Evolutionary conservation across 2,329 filamentous ascomycete species (phyloP), one percentile per base, ranked within the genome.

Genomic region (Saccharata proteae): DNA sequence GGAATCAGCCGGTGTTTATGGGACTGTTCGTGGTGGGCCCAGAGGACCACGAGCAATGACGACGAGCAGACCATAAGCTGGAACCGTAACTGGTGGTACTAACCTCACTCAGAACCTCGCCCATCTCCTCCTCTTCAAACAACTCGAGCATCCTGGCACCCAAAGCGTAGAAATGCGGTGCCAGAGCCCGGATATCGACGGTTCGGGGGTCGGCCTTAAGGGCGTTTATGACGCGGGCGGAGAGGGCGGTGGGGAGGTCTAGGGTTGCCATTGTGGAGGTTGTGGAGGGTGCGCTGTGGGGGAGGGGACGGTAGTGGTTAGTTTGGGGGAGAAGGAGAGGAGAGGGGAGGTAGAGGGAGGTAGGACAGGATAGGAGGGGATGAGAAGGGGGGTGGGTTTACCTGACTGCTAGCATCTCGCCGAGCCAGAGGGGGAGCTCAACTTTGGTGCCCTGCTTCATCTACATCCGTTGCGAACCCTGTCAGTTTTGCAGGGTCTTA

Each of bases 361-460:
- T 4, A 5, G 19, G 14, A 14, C 12, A 6, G 11, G 22, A 9
- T 27, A 10, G 12, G 16, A 19, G 25, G 15, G 15, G 11, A 14
- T 13, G 13, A 29, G 10, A 12, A 15, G 12, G 16, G 7, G 16
- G 34, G 8, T 17, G 28, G 30, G 22, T 47, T 43, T 54, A 67
- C 64, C 62, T 76, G 26, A 92, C 71, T 17, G 83, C 82, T 31
- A 98, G 80, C 71, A 94, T 88, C 56, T 93, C 83, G 43, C 80
- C 85, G 9, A 98, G 75, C 90, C 90, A 98, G 42, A 96, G 69
- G 2, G 90, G 90, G 1, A 96, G 74, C 39, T 80, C 72, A 27
- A 96, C 67, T 25, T 77, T 75, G 1, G 84, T 88, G 38, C 82
- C 81, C 33, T 77, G 60, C 54, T 88, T 90, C 46, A 96, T 77